Evolutionary conservation across 768 basidiomycete species (phyloP), one percentile per base, ranked within the genome.

Genomic region (Agaricus blazei): DNA sequence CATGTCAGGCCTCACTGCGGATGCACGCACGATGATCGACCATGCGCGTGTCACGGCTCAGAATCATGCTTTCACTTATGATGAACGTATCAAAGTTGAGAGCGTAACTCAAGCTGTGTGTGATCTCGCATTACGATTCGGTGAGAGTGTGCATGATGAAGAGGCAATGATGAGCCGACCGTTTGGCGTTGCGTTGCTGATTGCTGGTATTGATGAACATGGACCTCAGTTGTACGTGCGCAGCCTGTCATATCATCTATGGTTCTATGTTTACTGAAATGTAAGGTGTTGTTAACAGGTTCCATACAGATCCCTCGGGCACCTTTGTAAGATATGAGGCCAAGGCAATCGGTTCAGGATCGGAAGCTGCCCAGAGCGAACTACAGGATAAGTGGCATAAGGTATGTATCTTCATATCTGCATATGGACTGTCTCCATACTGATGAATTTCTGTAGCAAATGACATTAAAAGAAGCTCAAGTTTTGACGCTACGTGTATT

Each of bases 101-200:
- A 97, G 94, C 66, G 93, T 85, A 53, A 97, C 97, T 2, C 97
- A 98, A 76, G 95, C 96, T 1, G 94, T 98, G 44, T 97, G 96
- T 70, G 97, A 98, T 77, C 77, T 99, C 54, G 97, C 97, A 3
- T 74, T 99, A 67, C 76, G 96, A 63, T 99, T 99, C 60, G 97
- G 97, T 59, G 97, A 98, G 84, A 96, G 94, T 73, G 94, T 98
- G 60, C 93, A 98, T 65, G 94, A 98, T 67, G 96, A 97, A 71
- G 96, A 97, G 68, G 96, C 95, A 3, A 88, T 96, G 87, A 98
- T 98, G 96, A 97, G 94, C 72, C 80, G 97, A 63, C 97, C 97
- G 51, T 99, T 99, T 74, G 97, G 97, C 63, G 97, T 99, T 31
- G 97, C 97, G 5, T 75, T 99, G 60, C 73, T 98, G 63, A 95